Evolutionary conservation across 2,329 filamentous ascomycete genomes (phyloP).

Genomic region (Ophiocordyceps camponoti-leonardi): DNA sequence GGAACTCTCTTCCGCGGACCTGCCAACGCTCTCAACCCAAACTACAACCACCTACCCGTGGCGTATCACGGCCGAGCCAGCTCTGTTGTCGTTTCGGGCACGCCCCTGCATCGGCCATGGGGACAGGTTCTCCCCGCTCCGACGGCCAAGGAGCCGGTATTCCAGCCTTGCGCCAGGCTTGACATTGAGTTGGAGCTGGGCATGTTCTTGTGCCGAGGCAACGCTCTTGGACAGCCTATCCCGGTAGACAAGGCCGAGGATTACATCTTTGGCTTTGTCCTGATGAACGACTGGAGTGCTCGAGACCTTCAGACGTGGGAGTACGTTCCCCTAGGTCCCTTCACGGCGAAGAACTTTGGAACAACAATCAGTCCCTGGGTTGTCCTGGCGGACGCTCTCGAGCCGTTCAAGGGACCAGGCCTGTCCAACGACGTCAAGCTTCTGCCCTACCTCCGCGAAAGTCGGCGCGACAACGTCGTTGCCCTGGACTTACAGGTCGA

Average conservation of each 20-base stretch:
- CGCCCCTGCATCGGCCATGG: constrained; percentile 51
- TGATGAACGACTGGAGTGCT: constrained; percentile 49
- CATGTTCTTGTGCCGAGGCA: constrained; percentile 52
- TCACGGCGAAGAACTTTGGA: constrained; percentile 44
- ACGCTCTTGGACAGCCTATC: constrained; percentile 48
- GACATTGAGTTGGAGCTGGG: constrained; percentile 70
- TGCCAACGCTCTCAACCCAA: constrained; percentile 61
- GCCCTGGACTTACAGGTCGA: constrained; percentile 20
- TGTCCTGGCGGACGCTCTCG: constrained; percentile 41
- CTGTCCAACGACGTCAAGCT: constrained; percentile 16
- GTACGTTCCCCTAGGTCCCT: constrained; percentile 43
- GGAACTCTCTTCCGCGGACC: constrained; percentile 59
- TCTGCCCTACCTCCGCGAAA: constrained; percentile 38
- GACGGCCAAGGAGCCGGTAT: constrained; percentile 24
- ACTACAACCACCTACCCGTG: constrained; percentile 66
- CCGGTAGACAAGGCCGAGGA: constrained; percentile 48
- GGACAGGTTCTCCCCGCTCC: constrained; percentile 57
- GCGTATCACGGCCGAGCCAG: constrained; percentile 68
- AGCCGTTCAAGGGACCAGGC: constrained; percentile 9
- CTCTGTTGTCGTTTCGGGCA: constrained; percentile 59
- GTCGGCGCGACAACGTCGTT: constrained; percentile 16
- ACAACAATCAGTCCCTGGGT: constrained; percentile 47
- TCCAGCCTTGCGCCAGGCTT: constrained; percentile 20
- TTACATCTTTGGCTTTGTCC: constrained; percentile 51
- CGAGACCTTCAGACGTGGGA: constrained; percentile 45